Evolutionary conservation across 169 alveolate species (phyloP), one percentile per base, ranked within the genome.

Genomic region (Plasmodium sp.): DNA sequence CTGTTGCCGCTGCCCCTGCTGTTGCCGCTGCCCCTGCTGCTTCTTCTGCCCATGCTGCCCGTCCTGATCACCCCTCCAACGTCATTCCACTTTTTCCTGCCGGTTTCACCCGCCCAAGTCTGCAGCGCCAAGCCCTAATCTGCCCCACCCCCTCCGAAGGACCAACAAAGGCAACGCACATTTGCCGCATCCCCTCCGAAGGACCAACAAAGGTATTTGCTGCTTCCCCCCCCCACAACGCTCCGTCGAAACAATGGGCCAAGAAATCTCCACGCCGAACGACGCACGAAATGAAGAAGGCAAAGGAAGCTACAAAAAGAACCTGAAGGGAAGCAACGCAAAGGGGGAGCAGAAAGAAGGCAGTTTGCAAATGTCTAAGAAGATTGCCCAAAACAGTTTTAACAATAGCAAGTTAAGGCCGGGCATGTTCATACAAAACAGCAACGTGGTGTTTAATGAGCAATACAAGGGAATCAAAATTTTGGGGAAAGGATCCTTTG

Each of bases 401-500:
- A 84, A 84, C 79, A 84, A 48, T 84, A 84, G 93, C 22, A 84
- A 84, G 56, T 84, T 98, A 67, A 97, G 98, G 33, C 98, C 99
- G 4, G 99, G 99, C 51, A 97, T 97, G 99, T 97, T 97, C 83
- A 98, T 97, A 62, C 98, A 97, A 77, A 96, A 96, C 82, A 96
- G 98, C 45, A 97, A 97, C 73, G 98, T 98, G 6, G 96, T 97
- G 16, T 97, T 97, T 83, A 86, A 96, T 22, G 98, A 96, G 62
- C 98, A 97, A 90, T 98, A 98, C 95, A 98, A 97, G 74, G 98
- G 98, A 9, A 96, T 97, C 54, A 96, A 97, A 45, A 96, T 97
- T 81, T 95, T 98, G 51, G 99, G 99, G 1, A 98, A 98, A 84
- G 99, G 99, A 10, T 97, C 99, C 7, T 98, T 98, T 95, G 99